phyloP scores from a whole-genome alignment of 345 rosid species.

The Camelina laxa region DNA sequence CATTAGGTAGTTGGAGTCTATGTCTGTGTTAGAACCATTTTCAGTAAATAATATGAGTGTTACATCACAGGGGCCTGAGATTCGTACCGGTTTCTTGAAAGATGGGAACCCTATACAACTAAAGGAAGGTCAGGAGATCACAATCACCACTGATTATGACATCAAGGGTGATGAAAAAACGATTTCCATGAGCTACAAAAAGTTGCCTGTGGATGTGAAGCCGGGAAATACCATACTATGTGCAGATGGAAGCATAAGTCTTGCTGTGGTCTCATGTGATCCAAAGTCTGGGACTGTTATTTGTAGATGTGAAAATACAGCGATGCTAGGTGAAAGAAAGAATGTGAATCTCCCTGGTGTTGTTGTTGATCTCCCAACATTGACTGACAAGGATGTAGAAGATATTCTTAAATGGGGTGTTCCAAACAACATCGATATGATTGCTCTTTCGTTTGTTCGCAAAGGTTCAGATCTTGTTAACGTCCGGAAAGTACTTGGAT shows the following conservation, averaged over 20 bases:
- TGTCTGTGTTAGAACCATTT: neutral
- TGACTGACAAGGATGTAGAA: conserved; percentile 63
- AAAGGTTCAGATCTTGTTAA: conserved; percentile 63
- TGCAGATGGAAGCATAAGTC: conserved; percentile 77
- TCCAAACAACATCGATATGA: conserved; percentile 60
- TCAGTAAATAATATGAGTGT: neutral
- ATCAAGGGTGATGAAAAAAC: conserved; percentile 65
- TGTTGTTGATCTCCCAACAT: conserved; percentile 61
- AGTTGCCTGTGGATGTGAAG: conserved; percentile 66
- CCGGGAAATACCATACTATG: conserved; percentile 71
- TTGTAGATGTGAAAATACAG: conserved; percentile 60
- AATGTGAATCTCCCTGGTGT: conserved; percentile 68
- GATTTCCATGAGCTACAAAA: conserved; percentile 84
- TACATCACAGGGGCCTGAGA: conserved; percentile 32
- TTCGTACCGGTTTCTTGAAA: conserved; percentile 36
- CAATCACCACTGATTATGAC: conserved; percentile 62
- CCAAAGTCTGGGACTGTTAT: conserved; percentile 60
- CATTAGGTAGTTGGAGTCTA: conserved; percentile 7
- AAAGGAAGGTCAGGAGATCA: conserved; percentile 58
- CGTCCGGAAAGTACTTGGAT: conserved; percentile 54
- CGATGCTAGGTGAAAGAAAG: conserved; percentile 60
- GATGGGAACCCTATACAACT: conserved; percentile 57
- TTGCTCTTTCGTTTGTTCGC: conserved; percentile 60
- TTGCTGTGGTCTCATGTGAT: conserved; percentile 65
- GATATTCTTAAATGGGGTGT: conserved; percentile 62